phyloP scores from a whole-genome alignment of 257 asterid species.

The Fraxinus pennsylvanica region DNA sequence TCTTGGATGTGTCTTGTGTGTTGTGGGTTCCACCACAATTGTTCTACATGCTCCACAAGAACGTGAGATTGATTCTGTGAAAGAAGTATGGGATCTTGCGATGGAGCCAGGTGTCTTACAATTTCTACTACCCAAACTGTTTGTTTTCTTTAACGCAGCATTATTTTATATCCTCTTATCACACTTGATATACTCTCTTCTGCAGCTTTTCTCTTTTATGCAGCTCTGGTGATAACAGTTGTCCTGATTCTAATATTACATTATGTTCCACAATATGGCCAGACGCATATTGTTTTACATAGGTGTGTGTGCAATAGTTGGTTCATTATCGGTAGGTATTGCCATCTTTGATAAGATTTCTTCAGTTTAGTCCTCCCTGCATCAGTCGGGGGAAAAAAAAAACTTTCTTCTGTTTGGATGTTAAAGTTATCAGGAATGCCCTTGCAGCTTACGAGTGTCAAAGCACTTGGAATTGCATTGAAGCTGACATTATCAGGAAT shows the following conservation, averaged over 20 bases:
- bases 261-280: slow-evolving; percentile 46
- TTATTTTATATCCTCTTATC: background rate
- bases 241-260: slow-evolving; percentile 42
- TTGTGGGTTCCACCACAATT: slow-evolving; percentile 45
- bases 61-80: slow-evolving; percentile 43
- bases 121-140: background rate
- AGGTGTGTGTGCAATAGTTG: slow-evolving; percentile 47
- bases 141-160: background rate
- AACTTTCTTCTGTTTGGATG: slow-evolving; percentile 12
- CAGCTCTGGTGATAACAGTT: slow-evolving; percentile 28
- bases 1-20: slow-evolving; percentile 44
- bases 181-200: slow-evolving; percentile 3
- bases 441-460: slow-evolving; percentile 94
- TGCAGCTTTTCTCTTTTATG: slow-evolving; percentile 49
- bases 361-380: background rate
- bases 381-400: background rate
- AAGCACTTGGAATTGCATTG: slow-evolving; percentile 92
- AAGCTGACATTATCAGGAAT: slow-evolving; percentile 87
- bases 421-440: slow-evolving; percentile 14
- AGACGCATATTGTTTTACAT: slow-evolving; percentile 45
- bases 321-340: slow-evolving; percentile 31
- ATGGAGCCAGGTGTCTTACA: slow-evolving; percentile 43
- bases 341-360: background rate
- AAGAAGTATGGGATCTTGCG: slow-evolving; percentile 51
- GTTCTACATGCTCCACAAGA: slow-evolving; percentile 53